These are phyloP conservation scores for Globisporangium paddicum DNA, from an alignment of 352 stramenopile species.

Conservation along the genomic window DNA sequence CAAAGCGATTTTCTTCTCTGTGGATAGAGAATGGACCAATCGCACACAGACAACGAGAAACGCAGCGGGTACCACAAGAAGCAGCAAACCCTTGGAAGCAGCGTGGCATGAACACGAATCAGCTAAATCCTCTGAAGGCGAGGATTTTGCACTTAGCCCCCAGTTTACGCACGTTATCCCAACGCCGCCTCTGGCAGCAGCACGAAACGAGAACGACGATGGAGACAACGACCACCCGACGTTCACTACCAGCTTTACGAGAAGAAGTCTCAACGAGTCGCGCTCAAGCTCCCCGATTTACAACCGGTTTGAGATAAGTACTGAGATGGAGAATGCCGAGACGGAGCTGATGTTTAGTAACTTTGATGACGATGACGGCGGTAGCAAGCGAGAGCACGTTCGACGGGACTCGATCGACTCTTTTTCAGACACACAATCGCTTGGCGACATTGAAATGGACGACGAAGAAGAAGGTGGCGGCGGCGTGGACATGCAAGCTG, in stretches of 20 bases:
- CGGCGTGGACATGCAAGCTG: background rate
- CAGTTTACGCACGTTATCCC: background rate
- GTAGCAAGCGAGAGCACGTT: constrained; percentile 15
- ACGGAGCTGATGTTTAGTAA: background rate
- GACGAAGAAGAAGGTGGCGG: constrained; percentile 3
- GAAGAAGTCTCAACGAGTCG: background rate
- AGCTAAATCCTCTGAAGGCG: background rate
- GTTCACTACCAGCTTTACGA: background rate
- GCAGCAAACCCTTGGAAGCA: background rate
- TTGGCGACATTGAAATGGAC: constrained; percentile 29
- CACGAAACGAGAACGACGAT: background rate
- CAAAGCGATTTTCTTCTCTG: constrained; percentile 16
- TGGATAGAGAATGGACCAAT: constrained; percentile 22
- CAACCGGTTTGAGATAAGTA: background rate
- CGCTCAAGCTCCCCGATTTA: background rate
- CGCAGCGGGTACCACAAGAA: background rate
- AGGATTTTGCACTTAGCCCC: background rate
- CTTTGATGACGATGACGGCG: background rate
- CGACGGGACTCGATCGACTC: constrained; percentile 24
- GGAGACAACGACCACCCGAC: background rate
- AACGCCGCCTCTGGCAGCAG: background rate
- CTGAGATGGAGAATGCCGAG: background rate
- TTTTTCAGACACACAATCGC: constrained; percentile 34
- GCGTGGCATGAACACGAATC: background rate
- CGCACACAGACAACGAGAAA: constrained; percentile 6